A percentile compares a stretch with the other conserved stretches of the same genome.
These are phyloP conservation scores for Porphyrellus sp. DNA, from an alignment of 1,284 basidiomycete genomes.

Conservation along the genomic window DNA sequence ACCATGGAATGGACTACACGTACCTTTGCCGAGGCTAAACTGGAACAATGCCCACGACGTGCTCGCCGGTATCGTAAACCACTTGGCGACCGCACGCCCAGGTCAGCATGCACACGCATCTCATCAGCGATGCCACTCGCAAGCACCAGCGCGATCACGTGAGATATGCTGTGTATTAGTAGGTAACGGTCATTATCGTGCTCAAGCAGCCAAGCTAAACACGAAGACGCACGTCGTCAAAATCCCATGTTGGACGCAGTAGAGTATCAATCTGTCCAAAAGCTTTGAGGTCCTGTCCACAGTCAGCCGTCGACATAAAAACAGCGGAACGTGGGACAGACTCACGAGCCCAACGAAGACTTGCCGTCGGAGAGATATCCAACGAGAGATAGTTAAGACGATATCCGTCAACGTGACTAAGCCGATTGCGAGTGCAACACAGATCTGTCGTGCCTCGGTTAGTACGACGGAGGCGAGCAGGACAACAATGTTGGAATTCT, in stretches of 20 bases:
- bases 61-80: slow-evolving; percentile 5
- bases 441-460: not conserved
- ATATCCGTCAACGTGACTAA: slow-evolving; percentile 18
- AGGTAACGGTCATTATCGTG: too few species aligned
- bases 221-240: slow-evolving; percentile 18
- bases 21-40: slow-evolving; percentile 19
- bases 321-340: not conserved
- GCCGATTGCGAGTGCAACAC: slow-evolving; percentile 14
- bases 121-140: slow-evolving; percentile 4
- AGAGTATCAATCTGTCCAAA: slow-evolving; percentile 13
- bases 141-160: slow-evolving; percentile 9
- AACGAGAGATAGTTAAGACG: slow-evolving; percentile 18
- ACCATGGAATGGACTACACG: not conserved
- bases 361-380: slow-evolving; percentile 8
- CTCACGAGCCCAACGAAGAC: slow-evolving; percentile 8
- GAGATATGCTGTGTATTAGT: slow-evolving; percentile 6
- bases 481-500: not conserved
- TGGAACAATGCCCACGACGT: slow-evolving; percentile 16
- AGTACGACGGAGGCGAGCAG: not conserved
- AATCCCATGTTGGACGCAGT: slow-evolving; percentile 16
- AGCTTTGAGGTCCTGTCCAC: slow-evolving; percentile 4
- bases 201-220: not conserved
- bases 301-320: not conserved
- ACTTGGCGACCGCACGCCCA: slow-evolving; percentile 6
- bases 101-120: not conserved